Evolutionary conservation across 352 stramenopile species (phyloP).

Genomic region (Hyaloperonospora brassicae): DNA sequence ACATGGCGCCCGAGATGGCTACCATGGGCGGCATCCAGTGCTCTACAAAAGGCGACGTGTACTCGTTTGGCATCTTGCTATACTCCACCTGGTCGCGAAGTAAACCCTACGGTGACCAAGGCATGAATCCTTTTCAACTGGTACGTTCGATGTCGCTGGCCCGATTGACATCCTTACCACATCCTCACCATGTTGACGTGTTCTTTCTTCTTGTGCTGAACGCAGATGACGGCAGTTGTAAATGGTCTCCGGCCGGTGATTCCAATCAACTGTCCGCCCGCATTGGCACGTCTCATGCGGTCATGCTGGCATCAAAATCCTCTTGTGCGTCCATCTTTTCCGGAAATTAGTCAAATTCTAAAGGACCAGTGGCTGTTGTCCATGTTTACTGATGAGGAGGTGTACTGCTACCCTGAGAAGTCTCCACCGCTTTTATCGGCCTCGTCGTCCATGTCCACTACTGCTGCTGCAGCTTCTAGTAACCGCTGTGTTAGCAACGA

Average conservation of each 20-base stretch:
- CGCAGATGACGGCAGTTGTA: conserved; percentile 79
- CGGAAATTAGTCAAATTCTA: conserved; percentile 68
- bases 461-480: conserved; percentile 13
- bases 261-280: conserved; percentile 68
- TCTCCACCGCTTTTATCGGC: conserved; percentile 28
- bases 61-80: conserved; percentile 79
- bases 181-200: conserved; percentile 8
- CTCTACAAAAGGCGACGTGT: conserved; percentile 84
- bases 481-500: conserved; percentile 35
- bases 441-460: conserved; percentile 33
- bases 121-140: conserved; percentile 86
- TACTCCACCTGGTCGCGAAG: conserved; percentile 84
- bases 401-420: conserved; percentile 39
- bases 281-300: conserved; percentile 70
- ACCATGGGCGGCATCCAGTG: conserved; percentile 83
- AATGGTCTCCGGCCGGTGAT: conserved; percentile 81
- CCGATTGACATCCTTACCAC: neutral
- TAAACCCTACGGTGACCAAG: conserved; percentile 85
- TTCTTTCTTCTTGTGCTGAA: conserved; percentile 5
- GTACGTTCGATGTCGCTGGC: conserved; percentile 26
- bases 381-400: conserved; percentile 36
- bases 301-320: conserved; percentile 76
- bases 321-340: conserved; percentile 61
- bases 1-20: conserved; percentile 88
- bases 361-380: conserved; percentile 70